Base-by-base conservation (phyloP, 495 filamentous ascomycete genomes). In the Annulohypoxylon maeteangense region DNA sequence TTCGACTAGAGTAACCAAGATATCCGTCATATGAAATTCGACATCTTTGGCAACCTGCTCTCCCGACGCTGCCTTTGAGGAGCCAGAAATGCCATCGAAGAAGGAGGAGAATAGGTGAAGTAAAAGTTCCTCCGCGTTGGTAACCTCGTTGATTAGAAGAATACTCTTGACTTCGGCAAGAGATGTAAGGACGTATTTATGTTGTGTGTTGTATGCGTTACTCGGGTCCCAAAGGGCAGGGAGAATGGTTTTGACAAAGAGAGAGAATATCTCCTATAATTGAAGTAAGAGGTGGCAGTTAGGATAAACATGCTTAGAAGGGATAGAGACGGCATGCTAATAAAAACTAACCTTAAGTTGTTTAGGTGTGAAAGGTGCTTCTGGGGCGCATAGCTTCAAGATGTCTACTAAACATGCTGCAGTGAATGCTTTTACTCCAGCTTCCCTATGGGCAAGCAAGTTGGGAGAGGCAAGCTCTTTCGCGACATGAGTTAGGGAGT, bases 81-180 rank as follows among this genome's bases (percentile, higher is more conserved):
- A 89, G 0, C 91, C 90, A 0, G 93, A 95, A 29, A 98, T 88
- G 31, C 95, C 93, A 78, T 99, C 95, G 78, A 99, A 99, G 75
- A 94, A 95, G 53, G 83, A 84, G 1, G 87, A 90, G 76, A 98
- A 98, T 8, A 98, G 87, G 44, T 91, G 87, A 8, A 92, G 83
- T 11, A 94, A 88, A 44, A 98, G 85, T 32, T 84, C 84, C 47
- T 95, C 93, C 16, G 90, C 87, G 40, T 90, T 89, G 3, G 93
- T 90, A 44, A 98, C 88, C 72, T 98, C 96, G n/a, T 92, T 92
- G 70, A 99, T 87, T 31, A 99, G 87, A 29, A 98, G 90, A 34
- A 98, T 90, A 81, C 93, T 97, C 84, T 98, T 97, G 60, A 97
- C 90, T 74, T 95, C 91, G 66, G 93, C 90, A 23, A 99, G 88